Base-by-base conservation (phyloP, 73 alveolate species). In the Tetrahymena thermophila region DNA sequence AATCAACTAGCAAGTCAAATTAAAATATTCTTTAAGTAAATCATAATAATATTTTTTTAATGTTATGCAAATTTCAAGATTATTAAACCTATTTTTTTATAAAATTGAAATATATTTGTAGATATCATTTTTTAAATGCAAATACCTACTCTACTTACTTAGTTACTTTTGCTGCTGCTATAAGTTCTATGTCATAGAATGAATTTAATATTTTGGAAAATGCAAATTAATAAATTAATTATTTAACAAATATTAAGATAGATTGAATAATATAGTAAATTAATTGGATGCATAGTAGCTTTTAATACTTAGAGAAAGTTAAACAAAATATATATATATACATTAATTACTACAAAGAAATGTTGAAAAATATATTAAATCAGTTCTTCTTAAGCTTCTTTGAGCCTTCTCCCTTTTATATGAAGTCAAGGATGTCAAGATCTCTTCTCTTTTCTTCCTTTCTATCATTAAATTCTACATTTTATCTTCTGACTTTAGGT, bases 371-470 rank as follows among this genome's bases (percentile, higher is more conserved):
- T 71, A 71, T 71, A n/a, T 71, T 8, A 71, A 13, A 28, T 71
- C 89, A 71, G 37, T 71, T 71, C 37, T 71, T 71, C 37, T 71
- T 71, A 11, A 71, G 89, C 89, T 71, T 85, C 38, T 85, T 43
- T 3, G 94, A 43, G 84, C 71, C 94, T 43, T 38, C 94, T 31
- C 94, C 56, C 84, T 43, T 85, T 83, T 96, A 28, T 95, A 94
- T 56, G 94, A 93, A 71, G 38, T 40, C 71, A 34, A 96, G 94
- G 55, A 96, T 96, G 35, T 94, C 94, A 55, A 96, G 38, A 85
- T 94, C 94, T 94, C 97, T 96, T 58, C 89, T 95, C 95, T 71
- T 71, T 71, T 71, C 89, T 4, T 71, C 89, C 55, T 94, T 85
- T 84, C 96, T 44, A 35, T 50, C 35, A n/a, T 84, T 10, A 94